Conservation (phyloP, 345 rosid species). For the Citrus inodora region DNA sequence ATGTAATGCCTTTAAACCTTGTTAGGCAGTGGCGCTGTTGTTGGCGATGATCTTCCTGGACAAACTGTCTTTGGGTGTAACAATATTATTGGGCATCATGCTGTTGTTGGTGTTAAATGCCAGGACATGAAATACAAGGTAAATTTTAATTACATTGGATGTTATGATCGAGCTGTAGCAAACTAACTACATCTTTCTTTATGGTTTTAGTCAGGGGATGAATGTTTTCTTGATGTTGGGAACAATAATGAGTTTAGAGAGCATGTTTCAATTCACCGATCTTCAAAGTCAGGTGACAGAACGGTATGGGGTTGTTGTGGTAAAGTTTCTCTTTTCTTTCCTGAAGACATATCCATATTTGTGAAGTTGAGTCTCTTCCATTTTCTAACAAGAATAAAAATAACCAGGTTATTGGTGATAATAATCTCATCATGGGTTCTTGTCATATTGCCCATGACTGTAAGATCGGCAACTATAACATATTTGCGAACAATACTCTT, state of each 20-base stretch:
- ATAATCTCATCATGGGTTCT: conserved; percentile 94
- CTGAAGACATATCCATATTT: not conserved
- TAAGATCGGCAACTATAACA: conserved; percentile 78
- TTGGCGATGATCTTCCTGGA: conserved; percentile 91
- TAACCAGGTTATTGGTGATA: conserved; percentile 74
- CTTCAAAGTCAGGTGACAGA: conserved; percentile 68
- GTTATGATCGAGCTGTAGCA: not conserved
- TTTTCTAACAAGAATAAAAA: conserved; percentile 9
- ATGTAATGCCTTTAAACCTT: conserved; percentile 20
- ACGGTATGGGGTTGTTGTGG: conserved; percentile 41
- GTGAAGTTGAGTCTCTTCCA: not conserved
- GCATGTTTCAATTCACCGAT: conserved; percentile 76
- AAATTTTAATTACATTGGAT: not conserved
- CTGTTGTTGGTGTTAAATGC: conserved; percentile 85
- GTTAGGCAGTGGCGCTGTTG: conserved; percentile 89
- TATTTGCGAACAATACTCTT: conserved; percentile 84
- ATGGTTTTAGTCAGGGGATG: conserved; percentile 59
- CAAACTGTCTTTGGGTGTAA: conserved; percentile 56
- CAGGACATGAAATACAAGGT: conserved; percentile 95
- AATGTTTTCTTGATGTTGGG: conserved; percentile 74
- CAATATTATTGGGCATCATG: conserved; percentile 74
- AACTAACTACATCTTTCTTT: not conserved
- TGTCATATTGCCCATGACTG: conserved; percentile 98
- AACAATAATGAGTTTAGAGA: conserved; percentile 90
- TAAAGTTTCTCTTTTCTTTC: not conserved